phyloP scores from a whole-genome alignment of 2,329 filamentous ascomycete genomes.

The Seiridium unicorne region DNA sequence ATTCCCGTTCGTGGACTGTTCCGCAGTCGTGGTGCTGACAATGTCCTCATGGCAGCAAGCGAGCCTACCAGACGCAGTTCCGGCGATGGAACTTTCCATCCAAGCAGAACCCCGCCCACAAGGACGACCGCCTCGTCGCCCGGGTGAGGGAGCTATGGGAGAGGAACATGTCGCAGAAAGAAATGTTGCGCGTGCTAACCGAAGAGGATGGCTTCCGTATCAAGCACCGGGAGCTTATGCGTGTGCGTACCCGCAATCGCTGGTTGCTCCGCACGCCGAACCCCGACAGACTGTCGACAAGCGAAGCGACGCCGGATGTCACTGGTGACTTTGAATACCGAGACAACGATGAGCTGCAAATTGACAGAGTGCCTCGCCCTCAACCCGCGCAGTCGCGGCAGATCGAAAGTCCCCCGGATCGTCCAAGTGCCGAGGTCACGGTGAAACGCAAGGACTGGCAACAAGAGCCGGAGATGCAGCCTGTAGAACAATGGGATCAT shows the following conservation, averaged over 20 bases:
- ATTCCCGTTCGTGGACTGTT: neutral
- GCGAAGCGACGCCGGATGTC: neutral
- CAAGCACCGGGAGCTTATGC: conserved; percentile 68
- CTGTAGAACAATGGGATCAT: conserved; percentile 59
- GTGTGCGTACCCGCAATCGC: conserved; percentile 66
- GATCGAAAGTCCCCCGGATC: too few relatives aligned
- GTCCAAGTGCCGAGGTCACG: conserved; percentile 26
- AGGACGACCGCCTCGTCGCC: conserved; percentile 63
- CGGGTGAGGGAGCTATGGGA: conserved; percentile 79
- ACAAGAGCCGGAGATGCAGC: conserved; percentile 55
- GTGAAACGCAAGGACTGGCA: conserved; percentile 53
- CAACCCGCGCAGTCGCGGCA: too few relatives aligned
- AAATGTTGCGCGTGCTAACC: conserved; percentile 70
- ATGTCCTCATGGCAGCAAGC: conserved; percentile 53
- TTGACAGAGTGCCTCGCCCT: too few relatives aligned
- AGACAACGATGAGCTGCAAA: too few relatives aligned
- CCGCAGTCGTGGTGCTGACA: neutral
- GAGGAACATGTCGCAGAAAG: conserved; percentile 66
- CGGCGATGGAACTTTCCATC: conserved; percentile 77
- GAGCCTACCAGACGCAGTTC: conserved; percentile 74
- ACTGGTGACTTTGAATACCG: neutral
- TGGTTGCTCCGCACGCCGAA: conserved; percentile 64
- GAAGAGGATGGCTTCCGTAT: conserved; percentile 71
- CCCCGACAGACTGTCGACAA: conserved; percentile 36
- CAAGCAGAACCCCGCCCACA: conserved; percentile 71